Percentiles rank a stretch among this genome's conserved stretches.
phyloP scores from a whole-genome alignment of 2,329 filamentous ascomycete genomes.

The Botrytis squamosa region DNA sequence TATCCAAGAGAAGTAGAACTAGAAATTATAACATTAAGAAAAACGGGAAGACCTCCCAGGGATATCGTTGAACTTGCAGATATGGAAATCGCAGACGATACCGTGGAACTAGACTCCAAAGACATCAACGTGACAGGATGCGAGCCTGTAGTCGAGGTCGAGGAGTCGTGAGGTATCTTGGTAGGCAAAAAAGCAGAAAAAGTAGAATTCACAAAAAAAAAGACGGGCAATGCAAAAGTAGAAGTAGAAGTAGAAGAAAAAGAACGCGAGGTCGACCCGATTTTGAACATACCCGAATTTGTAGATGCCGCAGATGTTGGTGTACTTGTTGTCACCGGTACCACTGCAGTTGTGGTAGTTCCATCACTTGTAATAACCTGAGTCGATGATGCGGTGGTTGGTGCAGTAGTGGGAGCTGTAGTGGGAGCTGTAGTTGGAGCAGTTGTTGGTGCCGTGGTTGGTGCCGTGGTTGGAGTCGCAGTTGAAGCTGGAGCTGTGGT shows the following conservation, averaged over 20 bases:
- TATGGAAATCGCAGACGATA: slow-evolving; percentile 5
- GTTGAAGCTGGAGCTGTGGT: background rate
- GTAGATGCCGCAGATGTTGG: slow-evolving; percentile 22
- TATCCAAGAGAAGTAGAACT: slow-evolving; percentile 23
- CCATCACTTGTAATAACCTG: slow-evolving; percentile 7
- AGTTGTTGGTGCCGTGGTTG: background rate
- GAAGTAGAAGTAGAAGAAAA: slow-evolving; percentile 24
- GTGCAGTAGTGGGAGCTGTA: background rate
- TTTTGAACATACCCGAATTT: slow-evolving; percentile 28
- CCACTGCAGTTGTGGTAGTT: slow-evolving; percentile 2
- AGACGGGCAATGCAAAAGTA: background rate
- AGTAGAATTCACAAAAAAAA: slow-evolving; percentile 16
- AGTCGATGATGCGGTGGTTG: background rate
- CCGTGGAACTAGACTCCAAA: slow-evolving; percentile 5
- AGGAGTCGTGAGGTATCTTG: slow-evolving; percentile 21
- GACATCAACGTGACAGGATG: background rate
- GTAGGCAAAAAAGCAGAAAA: slow-evolving; percentile 4
- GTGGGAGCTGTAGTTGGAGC: too few relatives aligned
- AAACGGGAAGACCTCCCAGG: background rate
- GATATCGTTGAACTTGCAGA: slow-evolving; percentile 19
- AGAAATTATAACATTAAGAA: slow-evolving; percentile 16
- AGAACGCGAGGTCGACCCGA: slow-evolving; percentile 25
- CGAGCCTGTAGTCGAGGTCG: background rate
- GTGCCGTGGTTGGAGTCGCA: background rate
- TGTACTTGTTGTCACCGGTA: slow-evolving; percentile 18